Conservation (phyloP, 495 filamentous ascomycete species). For the Penicillium herquei region DNA sequence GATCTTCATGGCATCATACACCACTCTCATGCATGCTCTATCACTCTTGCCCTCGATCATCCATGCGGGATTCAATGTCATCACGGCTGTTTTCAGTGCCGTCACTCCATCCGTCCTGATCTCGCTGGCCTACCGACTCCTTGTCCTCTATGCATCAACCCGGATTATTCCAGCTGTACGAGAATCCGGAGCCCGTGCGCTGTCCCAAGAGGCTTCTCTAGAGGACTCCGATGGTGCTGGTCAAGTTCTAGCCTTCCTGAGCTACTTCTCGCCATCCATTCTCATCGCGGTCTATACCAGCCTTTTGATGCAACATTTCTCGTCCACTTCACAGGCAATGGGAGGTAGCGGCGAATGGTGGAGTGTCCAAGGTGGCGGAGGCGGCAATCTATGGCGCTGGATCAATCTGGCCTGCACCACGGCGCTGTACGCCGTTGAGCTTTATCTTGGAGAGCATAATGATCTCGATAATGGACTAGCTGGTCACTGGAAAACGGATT, state of each 20-base stretch:
- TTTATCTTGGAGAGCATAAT: constrained; percentile 75
- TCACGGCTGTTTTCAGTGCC: constrained; percentile 84
- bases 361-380: constrained; percentile 74
- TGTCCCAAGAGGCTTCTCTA: constrained; percentile 77
- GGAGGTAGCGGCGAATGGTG: constrained; percentile 75
- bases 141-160: constrained; percentile 93
- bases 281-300: constrained; percentile 97
- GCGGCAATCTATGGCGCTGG: constrained; percentile 89
- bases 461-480: constrained; percentile 65
- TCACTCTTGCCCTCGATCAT: constrained; percentile 79
- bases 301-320: constrained; percentile 92
- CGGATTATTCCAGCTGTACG: constrained; percentile 92
- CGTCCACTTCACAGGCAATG: constrained; percentile 60
- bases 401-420: constrained; percentile 86
- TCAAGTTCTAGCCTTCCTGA: constrained; percentile 73
- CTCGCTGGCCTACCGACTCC: constrained; percentile 85
- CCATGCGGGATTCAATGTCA: constrained; percentile 80
- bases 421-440: constrained; percentile 82
- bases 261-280: constrained; percentile 90
- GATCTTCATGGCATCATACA: constrained; percentile 98
- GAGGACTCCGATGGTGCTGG: constrained; percentile 83
- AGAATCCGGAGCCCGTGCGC: constrained; percentile 75
- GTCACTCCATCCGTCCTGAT: constrained; percentile 95
- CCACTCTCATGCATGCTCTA: constrained; percentile 81
- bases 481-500: constrained; percentile 92